These are phyloP conservation scores for Wickerhamomyces ciferrii DNA, from an alignment of 805 yeast species.

Conservation along the genomic window DNA sequence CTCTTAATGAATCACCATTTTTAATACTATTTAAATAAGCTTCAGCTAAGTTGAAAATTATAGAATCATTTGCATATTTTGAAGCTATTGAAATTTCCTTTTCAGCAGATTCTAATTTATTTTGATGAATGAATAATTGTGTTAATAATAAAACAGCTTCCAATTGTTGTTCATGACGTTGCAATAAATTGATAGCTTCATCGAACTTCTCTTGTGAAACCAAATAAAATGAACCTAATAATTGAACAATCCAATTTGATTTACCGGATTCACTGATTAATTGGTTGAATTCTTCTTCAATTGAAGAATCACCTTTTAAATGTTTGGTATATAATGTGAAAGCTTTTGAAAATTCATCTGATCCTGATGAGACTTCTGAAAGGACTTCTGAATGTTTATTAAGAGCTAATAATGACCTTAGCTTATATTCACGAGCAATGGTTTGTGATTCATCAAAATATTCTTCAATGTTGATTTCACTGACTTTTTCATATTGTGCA, in stretches of 20 bases:
- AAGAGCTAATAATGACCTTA: slow-evolving; percentile 27
- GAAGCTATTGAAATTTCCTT: slow-evolving; percentile 39
- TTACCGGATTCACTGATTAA: slow-evolving; percentile 3
- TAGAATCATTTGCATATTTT: slow-evolving; percentile 59
- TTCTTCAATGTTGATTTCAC: slow-evolving; percentile 30
- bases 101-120: slow-evolving; percentile 39
- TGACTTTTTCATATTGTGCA: slow-evolving; percentile 45
- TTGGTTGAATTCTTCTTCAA: not conserved
- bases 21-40: slow-evolving; percentile 53
- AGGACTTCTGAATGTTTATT: slow-evolving; percentile 16
- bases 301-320: slow-evolving; percentile 15
- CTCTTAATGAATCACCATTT: slow-evolving; percentile 35
- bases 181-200: slow-evolving; percentile 35
- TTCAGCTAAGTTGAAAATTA: slow-evolving; percentile 74
- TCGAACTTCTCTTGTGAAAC: slow-evolving; percentile 34
- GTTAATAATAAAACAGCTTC: slow-evolving; percentile 37
- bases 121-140: slow-evolving; percentile 33
- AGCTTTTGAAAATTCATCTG: slow-evolving; percentile 7
- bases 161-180: slow-evolving; percentile 32
- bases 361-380: not conserved
- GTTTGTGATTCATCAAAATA: slow-evolving; percentile 29
- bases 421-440: slow-evolving; percentile 26
- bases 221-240: slow-evolving; percentile 35
- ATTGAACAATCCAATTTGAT: slow-evolving; percentile 27
- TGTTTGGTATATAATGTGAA: slow-evolving; percentile 23